phyloP scores from a whole-genome alignment of 768 basidiomycete genomes.

The Gelatoporia subvermispora region DNA sequence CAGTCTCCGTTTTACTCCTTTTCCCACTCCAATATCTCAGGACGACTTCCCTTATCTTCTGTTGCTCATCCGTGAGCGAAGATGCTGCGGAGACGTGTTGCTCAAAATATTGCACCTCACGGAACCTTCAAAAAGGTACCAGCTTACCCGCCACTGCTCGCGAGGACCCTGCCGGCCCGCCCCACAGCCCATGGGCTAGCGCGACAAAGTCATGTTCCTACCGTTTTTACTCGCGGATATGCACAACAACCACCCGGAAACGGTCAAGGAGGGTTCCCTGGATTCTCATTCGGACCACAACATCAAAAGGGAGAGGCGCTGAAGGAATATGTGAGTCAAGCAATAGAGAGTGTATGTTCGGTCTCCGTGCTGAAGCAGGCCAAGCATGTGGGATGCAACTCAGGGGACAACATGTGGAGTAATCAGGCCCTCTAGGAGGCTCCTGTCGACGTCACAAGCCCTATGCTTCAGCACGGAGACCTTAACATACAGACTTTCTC shows the following conservation, averaged over 20 bases:
- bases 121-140: too few species aligned
- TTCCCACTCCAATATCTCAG: too few species aligned
- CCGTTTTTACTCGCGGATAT: conserved; percentile 31
- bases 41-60: too few species aligned
- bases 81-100: too few species aligned
- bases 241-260: conserved; percentile 43
- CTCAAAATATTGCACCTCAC: too few species aligned
- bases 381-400: too few species aligned
- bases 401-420: too few species aligned
- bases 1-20: too few species aligned
- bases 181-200: too few species aligned
- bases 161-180: too few species aligned
- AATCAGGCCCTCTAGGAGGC: not conserved
- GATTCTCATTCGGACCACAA: conserved; percentile 52
- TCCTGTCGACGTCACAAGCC: not conserved
- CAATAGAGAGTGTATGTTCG: not conserved
- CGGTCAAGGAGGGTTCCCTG: conserved; percentile 48
- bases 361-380: not conserved
- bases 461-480: not conserved
- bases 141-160: too few species aligned
- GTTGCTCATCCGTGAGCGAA: too few species aligned
- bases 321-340: conserved; percentile 66
- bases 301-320: conserved; percentile 80
- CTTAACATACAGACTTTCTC: not conserved
- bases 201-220: not conserved